Percentiles rank a stretch among this genome's conserved stretches.
phyloP scores from a whole-genome alignment of 768 basidiomycete genomes.

The Rhizopogon rudus region DNA sequence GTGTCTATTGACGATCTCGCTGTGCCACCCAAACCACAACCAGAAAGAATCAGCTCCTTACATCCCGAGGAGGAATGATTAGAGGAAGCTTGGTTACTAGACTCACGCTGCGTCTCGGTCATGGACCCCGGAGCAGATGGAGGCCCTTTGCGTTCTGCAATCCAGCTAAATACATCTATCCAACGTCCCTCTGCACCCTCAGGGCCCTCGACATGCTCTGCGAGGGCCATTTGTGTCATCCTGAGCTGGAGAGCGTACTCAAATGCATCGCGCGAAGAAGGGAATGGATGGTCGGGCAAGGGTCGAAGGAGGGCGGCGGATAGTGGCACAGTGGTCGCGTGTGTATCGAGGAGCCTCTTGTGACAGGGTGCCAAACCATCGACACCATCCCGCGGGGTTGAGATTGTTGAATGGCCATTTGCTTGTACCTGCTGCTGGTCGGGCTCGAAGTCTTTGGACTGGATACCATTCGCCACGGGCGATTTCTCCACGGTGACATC shows the following conservation, averaged over 20 bases:
- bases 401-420: not conserved
- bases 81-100: not conserved
- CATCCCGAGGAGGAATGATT: not conserved
- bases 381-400: not conserved
- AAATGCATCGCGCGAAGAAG: slow-evolving; percentile 57
- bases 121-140: not conserved
- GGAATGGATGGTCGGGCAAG: slow-evolving; percentile 41
- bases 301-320: slow-evolving; percentile 39
- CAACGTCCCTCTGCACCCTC: slow-evolving; percentile 79
- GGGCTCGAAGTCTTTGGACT: slow-evolving; percentile 8
- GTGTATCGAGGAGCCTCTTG: slow-evolving; percentile 24
- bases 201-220: slow-evolving; percentile 80
- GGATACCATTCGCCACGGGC: not conserved
- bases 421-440: too few species aligned
- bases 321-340: slow-evolving; percentile 31
- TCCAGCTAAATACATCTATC: slow-evolving; percentile 84
- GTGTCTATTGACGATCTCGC: slow-evolving; percentile 28
- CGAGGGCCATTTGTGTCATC: slow-evolving; percentile 78
- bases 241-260: slow-evolving; percentile 80
- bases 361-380: too few species aligned
- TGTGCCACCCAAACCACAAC: slow-evolving; percentile 4
- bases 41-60: not conserved
- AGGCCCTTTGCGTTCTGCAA: slow-evolving; percentile 54
- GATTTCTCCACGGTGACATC: slow-evolving; percentile 4
- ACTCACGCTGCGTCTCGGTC: slow-evolving; percentile 23